Percentiles rank a stretch among this genome's conserved stretches.
Evolutionary conservation across 495 filamentous ascomycete species (phyloP).

Genomic region (Penicillium cosmopolitanum): DNA sequence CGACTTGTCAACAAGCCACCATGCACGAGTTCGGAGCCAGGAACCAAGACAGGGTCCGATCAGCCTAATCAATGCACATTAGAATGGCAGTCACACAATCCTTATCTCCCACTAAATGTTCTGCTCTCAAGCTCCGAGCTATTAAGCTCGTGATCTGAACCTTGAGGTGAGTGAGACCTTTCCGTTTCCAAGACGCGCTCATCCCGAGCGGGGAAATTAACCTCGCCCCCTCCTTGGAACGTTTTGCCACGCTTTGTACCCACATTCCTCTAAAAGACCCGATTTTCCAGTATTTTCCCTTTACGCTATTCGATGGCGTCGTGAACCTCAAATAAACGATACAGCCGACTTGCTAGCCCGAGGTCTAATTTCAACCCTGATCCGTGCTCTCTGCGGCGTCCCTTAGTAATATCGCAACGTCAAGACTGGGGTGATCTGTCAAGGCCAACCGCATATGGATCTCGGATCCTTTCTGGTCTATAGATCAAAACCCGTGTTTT

Average conservation of each 20-base stretch:
- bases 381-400: neutral
- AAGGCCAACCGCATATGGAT: no score
- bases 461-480: no score
- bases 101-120: neutral
- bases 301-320: neutral
- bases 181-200: neutral
- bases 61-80: neutral
- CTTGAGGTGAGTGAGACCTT: neutral
- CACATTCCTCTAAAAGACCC: neutral
- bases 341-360: neutral
- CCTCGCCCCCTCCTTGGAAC: neutral
- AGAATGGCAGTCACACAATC: neutral
- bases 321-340: neutral
- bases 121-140: neutral
- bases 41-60: conserved; percentile 5
- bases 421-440: no score
- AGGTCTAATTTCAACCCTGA: neutral
- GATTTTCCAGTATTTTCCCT: no score
- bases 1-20: conserved; percentile 2
- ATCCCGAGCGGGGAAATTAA: conserved; percentile 1
- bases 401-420: no score
- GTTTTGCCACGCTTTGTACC: neutral
- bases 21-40: conserved; percentile 5
- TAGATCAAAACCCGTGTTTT: no score
- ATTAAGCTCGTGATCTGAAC: neutral